These are phyloP conservation scores for Amborella trichopoda DNA, from an alignment of 164 flowering plant species.

Conservation along the genomic window DNA sequence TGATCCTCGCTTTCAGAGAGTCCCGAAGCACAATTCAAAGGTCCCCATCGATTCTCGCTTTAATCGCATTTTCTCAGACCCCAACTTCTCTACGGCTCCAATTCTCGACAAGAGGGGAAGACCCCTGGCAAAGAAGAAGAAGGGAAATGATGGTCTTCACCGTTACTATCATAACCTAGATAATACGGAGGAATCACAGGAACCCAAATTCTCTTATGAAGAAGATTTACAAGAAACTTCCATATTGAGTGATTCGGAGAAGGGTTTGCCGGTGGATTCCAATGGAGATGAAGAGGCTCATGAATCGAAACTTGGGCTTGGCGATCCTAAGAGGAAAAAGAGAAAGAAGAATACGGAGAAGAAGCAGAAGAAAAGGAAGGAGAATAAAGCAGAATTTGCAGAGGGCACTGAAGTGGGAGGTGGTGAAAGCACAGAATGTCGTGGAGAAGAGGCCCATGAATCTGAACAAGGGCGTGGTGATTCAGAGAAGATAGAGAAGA, in stretches of 20 bases:
- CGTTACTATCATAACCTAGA: constrained; percentile 37
- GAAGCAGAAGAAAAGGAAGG: background rate
- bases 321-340: background rate
- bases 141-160: constrained; percentile 23
- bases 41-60: constrained; percentile 68
- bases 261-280: background rate
- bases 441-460: constrained; percentile 2
- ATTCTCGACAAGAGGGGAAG: constrained; percentile 71
- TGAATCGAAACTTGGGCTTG: too few species aligned
- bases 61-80: constrained; percentile 39
- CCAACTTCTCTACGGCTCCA: constrained; percentile 46
- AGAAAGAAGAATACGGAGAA: constrained; percentile 21
- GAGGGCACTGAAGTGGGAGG: background rate
- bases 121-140: constrained; percentile 12
- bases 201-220: too few species aligned
- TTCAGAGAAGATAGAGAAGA: constrained; percentile 2
- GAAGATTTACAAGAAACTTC: too few species aligned
- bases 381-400: background rate
- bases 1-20: constrained; percentile 70
- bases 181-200: background rate
- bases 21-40: constrained; percentile 40
- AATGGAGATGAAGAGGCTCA: too few species aligned
- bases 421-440: constrained; percentile 4
- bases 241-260: too few species aligned
- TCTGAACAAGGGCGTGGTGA: constrained; percentile 4